Evolutionary conservation across 2,329 filamentous ascomycete genomes (phyloP), one percentile per base, ranked within the genome.

Genomic region (Cladosporium phlei): DNA sequence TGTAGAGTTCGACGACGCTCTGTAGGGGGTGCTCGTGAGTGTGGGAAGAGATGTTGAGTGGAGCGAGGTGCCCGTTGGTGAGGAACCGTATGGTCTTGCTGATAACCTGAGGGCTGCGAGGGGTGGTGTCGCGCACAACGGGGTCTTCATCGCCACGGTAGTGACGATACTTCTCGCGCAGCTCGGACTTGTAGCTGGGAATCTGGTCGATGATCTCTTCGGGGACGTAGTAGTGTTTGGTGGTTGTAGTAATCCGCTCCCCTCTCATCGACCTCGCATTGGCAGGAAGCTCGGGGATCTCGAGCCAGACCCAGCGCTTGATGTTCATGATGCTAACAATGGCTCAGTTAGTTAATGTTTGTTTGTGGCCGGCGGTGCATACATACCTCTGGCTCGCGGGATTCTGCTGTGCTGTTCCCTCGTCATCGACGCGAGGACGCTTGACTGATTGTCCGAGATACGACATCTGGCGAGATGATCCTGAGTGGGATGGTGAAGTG

Each of bases 21-120:
- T 12, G 2, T 5, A 38, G 21, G 4, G 21, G 5, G 2, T 25
- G 6, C 12, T 33, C 24, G 5, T 25, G 19, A 9, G 4, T 5
- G 5, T 2, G 20, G n/a, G 25, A 16, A 7, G 11, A 19, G 11
- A 4, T 6, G 16, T 27, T 11, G 3, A 32, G 11, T 1, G 22
- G 19, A 25, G 28, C 11, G 16, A 52, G 40, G 12, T 7, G 14
- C 7, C 40, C 42, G 14, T 24, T 33, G 14, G n/a, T 19, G 6
- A 49, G 24, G 42, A 32, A 52, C 4, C 30, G 37, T 7, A 49
- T 39, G 14, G 40, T 30, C 5, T 49, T 24, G 22, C 39, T 25
- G 20, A 30, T n/a, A 7, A 38, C 37, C 0, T 14, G 12, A 2
- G 3, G 14, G 7, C 12, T 17, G 6, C 14, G n/a, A 3, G 21